Evolutionary conservation across 768 basidiomycete species (phyloP), one percentile per base, ranked within the genome.

Genomic region (Coprinopsis cinerea): DNA sequence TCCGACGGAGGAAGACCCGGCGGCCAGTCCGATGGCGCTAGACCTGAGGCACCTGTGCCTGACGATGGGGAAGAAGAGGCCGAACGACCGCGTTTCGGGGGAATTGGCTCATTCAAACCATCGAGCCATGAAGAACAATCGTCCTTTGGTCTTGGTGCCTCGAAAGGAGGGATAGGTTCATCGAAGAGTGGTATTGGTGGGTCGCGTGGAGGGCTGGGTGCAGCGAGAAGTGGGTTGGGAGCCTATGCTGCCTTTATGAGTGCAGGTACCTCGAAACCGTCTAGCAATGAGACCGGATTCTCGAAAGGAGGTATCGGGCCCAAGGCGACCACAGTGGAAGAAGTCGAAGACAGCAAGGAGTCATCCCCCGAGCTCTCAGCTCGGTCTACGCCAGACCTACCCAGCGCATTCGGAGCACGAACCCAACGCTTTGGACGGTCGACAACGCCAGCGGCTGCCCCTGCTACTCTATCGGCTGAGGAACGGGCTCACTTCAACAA

Each of bases 401-500:
- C 78, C 1, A 63, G 76, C 20, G 59, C 74, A 9, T 75, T 78
- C 51, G 69, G 67, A 13, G 65, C 53, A 32, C 59, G 59, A 37
- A 61, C 52, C 34, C 63, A 60, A 51, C 67, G 63, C 47, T 75
- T 93, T 61, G 64, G 82, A 27, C 84, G 85, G 45, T 69, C 74
- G 57, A 62, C 66, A 26, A 63, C 67, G 27, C 59, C 75, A 2
- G 67, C 81, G 14, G 65, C 77, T 1, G 76, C 76, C 43, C 68
- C 76, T 15, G 68, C 72, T 2, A 70, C 74, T 2, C 76, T 96
- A 17, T 78, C 77, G 17, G 67, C 79, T 1, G 59, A 73, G 15
- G 94, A 98, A 58, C 71, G 75, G 51, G 72, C 75, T n/a, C 94
- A 97, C 62, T 95, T 99, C 64, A 74, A 69, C 54, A 89, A 87